A percentile compares a stretch with the other conserved stretches of the same genome.
These are phyloP conservation scores for Entomophthora muscae DNA, from an alignment of 371 early-diverging fungal genomes.

Conservation along the genomic window DNA sequence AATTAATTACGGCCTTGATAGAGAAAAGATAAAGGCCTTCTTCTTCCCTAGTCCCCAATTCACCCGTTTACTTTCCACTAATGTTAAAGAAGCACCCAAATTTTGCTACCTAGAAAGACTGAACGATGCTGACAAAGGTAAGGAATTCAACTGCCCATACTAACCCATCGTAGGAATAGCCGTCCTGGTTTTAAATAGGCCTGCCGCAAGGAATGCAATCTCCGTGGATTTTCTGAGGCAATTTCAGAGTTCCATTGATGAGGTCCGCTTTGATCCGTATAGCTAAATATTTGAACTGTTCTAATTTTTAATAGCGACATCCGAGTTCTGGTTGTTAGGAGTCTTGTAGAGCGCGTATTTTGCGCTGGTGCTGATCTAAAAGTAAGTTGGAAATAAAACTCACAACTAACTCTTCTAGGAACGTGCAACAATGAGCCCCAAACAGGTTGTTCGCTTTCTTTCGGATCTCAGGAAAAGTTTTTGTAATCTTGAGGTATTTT, in stretches of 20 bases:
- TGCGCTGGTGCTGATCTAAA: slow-evolving; percentile 95
- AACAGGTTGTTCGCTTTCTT: slow-evolving; percentile 74
- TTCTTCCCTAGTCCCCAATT: not conserved
- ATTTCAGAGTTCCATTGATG: slow-evolving; percentile 44
- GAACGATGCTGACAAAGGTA: slow-evolving; percentile 28
- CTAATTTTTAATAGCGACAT: not conserved
- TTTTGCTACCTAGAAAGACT: slow-evolving; percentile 46
- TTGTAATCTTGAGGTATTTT: slow-evolving; percentile 54
- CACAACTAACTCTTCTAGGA: too few relatives aligned
- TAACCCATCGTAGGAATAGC: slow-evolving; percentile 41
- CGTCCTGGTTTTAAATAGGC: slow-evolving; percentile 68
- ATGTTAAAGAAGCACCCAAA: slow-evolving; percentile 9
- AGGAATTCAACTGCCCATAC: not conserved
- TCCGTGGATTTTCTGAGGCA: slow-evolving; percentile 50
- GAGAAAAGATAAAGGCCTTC: not conserved
- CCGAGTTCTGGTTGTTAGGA: slow-evolving; percentile 40
- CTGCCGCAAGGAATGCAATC: slow-evolving; percentile 76
- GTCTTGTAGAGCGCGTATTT: slow-evolving; percentile 69
- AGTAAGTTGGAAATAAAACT: too few relatives aligned
- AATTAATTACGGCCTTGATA: too few relatives aligned
- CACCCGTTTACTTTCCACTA: not conserved
- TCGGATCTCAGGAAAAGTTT: slow-evolving; percentile 56
- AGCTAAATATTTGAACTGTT: not conserved
- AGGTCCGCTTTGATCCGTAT: slow-evolving; percentile 34
- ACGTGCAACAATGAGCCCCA: slow-evolving; percentile 61